These are phyloP conservation scores for Boechera divaricarpa DNA, from an alignment of 345 rosid species.

Conservation along the genomic window DNA sequence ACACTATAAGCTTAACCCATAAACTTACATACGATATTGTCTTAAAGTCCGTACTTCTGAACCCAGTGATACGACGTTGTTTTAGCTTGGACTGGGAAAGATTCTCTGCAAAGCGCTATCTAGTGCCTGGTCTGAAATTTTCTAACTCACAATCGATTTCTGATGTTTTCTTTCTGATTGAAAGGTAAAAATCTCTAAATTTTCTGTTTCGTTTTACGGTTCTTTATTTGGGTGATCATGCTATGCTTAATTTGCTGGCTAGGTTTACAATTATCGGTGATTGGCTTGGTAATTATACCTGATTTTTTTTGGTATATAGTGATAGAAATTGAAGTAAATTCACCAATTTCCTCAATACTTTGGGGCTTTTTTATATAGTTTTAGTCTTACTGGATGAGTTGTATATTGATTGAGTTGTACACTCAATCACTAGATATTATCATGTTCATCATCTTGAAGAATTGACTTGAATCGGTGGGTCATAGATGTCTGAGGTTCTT, in stretches of 20 bases:
- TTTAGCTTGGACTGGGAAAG: not conserved
- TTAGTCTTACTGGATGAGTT: not conserved
- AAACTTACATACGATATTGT: not conserved
- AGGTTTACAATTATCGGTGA: not conserved
- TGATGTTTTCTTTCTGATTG: conserved; percentile 18
- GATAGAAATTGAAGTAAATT: conserved; percentile 1
- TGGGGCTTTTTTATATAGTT: not conserved
- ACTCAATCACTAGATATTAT: not conserved
- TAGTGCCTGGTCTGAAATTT: conserved; percentile 23
- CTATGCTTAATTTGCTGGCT: not conserved
- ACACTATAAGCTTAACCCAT: not conserved
- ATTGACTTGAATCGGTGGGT: not conserved
- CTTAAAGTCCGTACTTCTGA: not conserved
- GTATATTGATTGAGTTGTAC: not conserved
- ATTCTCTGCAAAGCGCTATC: not conserved
- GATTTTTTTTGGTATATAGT: not conserved
- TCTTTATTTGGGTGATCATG: not conserved
- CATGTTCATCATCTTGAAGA: not conserved
- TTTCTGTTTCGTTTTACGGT: not conserved
- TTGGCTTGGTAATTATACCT: not conserved
- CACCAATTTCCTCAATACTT: not conserved
- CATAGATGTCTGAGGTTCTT: not conserved
- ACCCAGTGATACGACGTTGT: not conserved
- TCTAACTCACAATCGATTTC: conserved; percentile 2
- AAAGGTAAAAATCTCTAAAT: not conserved